Percentiles rank a stretch among this genome's conserved stretches.
phyloP scores from a whole-genome alignment of 1,284 basidiomycete species.

The Pulveroboletus sp. region DNA sequence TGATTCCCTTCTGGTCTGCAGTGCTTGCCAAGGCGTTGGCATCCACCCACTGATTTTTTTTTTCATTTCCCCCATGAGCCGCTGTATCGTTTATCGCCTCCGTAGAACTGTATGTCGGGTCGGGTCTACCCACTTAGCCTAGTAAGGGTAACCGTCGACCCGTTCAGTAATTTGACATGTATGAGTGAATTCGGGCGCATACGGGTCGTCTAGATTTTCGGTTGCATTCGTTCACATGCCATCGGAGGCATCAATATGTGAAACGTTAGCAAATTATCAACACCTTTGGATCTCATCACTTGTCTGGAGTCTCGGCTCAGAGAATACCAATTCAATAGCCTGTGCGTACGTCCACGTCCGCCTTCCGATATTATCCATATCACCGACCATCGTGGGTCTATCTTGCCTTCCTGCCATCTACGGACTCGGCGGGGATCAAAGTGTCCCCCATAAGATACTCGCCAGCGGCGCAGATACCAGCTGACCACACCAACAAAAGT shows the following conservation, averaged over 20 bases:
- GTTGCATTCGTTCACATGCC: conserved; percentile 4
- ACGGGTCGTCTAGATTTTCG: conserved; percentile 5
- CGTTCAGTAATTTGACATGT: conserved; percentile 5
- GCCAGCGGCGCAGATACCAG: conserved; percentile 69
- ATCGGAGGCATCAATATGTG: background rate
- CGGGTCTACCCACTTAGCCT: background rate
- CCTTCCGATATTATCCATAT: background rate
- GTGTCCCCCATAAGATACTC: conserved; percentile 58
- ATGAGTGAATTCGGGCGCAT: background rate
- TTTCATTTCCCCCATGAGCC: background rate
- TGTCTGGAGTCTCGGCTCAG: background rate
- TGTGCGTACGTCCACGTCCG: conserved; percentile 5
- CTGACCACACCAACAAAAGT: conserved; percentile 76
- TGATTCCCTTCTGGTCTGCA: conserved; percentile 4
- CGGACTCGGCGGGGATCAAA: conserved; percentile 23
- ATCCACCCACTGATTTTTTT: conserved; percentile 16
- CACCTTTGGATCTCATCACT: background rate
- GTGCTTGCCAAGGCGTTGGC: conserved; percentile 25
- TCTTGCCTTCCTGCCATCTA: conserved; percentile 24
- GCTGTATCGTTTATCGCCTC: background rate
- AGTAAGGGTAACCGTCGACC: background rate
- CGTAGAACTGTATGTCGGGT: background rate
- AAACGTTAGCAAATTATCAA: conserved; percentile 6
- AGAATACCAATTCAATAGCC: background rate
- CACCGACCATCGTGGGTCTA: conserved; percentile 33